Conservation (phyloP, 345 rosid genomes). For the Acer saccharum region DNA sequence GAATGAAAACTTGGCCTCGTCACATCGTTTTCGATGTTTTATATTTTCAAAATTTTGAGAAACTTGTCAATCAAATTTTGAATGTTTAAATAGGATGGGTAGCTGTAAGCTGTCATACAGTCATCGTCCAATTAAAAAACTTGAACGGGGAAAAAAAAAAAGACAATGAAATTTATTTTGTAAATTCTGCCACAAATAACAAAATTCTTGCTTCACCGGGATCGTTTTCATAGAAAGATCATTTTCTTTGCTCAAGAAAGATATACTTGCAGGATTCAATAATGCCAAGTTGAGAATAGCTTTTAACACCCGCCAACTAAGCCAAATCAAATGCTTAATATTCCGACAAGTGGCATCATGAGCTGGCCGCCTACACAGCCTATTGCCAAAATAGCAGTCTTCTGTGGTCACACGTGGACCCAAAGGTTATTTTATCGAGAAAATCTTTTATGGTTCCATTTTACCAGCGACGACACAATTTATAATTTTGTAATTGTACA, state of each 20-base stretch:
- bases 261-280: not conserved
- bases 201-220: not conserved
- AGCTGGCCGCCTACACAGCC: slow-evolving; percentile 12
- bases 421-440: not conserved
- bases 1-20: no score
- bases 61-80: no score
- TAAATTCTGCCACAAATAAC: no score
- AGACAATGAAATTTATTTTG: not conserved
- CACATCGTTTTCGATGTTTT: no score
- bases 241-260: not conserved
- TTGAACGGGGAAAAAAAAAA: no score
- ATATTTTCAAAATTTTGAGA: no score
- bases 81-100: no score
- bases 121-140: no score
- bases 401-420: not conserved
- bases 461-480: no score
- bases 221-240: not conserved
- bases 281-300: not conserved
- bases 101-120: no score
- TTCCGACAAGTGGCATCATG: not conserved
- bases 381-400: not conserved
- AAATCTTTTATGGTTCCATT: no score
- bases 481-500: no score
- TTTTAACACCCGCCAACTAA: not conserved
- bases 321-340: not conserved